These are phyloP conservation scores for Amesomyces nigricolor DNA, from an alignment of 2,329 filamentous ascomycete genomes.

Conservation along the genomic window DNA sequence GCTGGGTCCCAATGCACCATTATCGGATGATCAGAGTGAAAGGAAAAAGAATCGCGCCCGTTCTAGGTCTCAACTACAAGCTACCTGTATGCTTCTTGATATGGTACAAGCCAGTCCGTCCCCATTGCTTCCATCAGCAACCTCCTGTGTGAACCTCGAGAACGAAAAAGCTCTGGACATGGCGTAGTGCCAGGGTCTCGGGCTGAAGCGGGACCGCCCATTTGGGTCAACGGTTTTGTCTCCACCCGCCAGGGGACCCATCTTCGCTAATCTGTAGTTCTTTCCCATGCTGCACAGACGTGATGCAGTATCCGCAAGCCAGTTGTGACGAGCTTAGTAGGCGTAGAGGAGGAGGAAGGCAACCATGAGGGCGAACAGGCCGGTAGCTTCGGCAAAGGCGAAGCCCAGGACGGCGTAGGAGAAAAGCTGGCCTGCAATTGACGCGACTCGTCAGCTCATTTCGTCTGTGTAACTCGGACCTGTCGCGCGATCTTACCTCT, in stretches of 20 bases:
- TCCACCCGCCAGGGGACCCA: slow-evolving; percentile 3
- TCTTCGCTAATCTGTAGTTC: not conserved
- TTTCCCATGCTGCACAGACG: not conserved
- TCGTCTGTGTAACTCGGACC: not conserved
- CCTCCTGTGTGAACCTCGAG: not conserved
- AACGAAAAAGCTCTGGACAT: no score
- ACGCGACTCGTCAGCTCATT: slow-evolving; percentile 9
- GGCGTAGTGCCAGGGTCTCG: not conserved
- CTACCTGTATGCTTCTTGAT: slow-evolving; percentile 9
- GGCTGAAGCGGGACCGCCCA: slow-evolving; percentile 2
- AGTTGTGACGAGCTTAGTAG: slow-evolving; percentile 18
- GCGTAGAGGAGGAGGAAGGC: slow-evolving; percentile 26
- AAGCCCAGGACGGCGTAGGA: slow-evolving; percentile 60
- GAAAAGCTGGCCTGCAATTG: slow-evolving; percentile 33
- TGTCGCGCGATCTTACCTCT: slow-evolving; percentile 18
- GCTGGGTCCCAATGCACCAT: no score
- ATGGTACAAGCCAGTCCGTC: slow-evolving; percentile 7
- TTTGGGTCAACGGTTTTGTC: slow-evolving; percentile 9
- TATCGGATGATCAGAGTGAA: no score
- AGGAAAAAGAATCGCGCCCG: not conserved
- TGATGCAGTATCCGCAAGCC: not conserved
- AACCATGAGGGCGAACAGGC: slow-evolving; percentile 46
- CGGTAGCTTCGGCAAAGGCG: slow-evolving; percentile 59
- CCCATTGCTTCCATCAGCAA: slow-evolving; percentile 4
- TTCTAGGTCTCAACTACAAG: slow-evolving; percentile 4